Base-by-base conservation (phyloP, 2,329 filamentous ascomycete species). In the Colletotrichum trifolii region DNA sequence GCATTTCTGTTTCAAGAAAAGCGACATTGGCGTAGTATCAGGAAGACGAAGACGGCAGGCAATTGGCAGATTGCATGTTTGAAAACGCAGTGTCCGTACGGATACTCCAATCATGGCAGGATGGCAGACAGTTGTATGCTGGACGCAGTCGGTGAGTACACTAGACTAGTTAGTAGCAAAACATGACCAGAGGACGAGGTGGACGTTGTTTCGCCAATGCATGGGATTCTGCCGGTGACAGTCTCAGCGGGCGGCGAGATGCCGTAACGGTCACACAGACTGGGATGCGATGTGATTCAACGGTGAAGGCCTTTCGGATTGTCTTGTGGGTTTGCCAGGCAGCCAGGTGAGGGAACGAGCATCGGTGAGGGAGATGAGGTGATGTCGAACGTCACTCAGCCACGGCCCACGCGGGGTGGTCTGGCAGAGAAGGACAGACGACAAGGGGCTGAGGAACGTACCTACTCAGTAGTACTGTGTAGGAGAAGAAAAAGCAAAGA, bases 401-500 rank as follows among this genome's bases (percentile, higher is more conserved):
- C 25, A 25, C 25, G 25, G 25, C 25, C 25, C 25, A 25, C 25
- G 25, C 25, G 25, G 46, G 58, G 53, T 33, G 45, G 39, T 13
- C 45, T 25, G 15, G 33, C 15, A 46, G 36, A 52, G 35, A n/a
- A 17, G 42, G 40, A 58, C 46, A 15, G 17, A n/a, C 36, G 25
- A 15, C 61, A 61, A 15, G 50, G 47, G 57, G 13, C 13, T 8
- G 42, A 43, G 17, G 17, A 17, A 17, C 17, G 17, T 17, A 17
- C 17, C 17, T 17, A 17, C 17, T 17, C 17, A 17, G 17, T 17
- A 17, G 17, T 17, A 3, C 17, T 17, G 17, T 17, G 17, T 13
- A n/a, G 42, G 52, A 48, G 12, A 15, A 57, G 33, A 62, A 65
- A 43, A 50, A 62, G 62, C 45, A 65, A 65, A 62, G 46, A 65